phyloP scores from a whole-genome alignment of 1,139 yeast genomes.

The Pichia sp. region DNA sequence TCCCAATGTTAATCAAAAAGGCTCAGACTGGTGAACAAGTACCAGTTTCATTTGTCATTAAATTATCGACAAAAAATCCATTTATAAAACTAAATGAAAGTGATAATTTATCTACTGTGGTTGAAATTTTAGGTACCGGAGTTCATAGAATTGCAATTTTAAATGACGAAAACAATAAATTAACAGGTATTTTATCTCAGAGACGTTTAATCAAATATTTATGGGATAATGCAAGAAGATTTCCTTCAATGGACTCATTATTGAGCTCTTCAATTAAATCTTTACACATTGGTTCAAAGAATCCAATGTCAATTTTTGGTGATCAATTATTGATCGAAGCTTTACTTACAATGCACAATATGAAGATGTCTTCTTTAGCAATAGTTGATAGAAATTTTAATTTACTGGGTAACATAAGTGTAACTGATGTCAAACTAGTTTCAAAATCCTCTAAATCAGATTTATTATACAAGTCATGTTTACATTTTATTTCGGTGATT shows the following conservation, averaged over 20 bases:
- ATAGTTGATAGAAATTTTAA: conserved; percentile 77
- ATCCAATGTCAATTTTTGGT: conserved; percentile 73
- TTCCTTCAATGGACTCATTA: conserved; percentile 69
- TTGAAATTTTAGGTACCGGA: conserved; percentile 82
- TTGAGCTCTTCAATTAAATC: conserved; percentile 61
- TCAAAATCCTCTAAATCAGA: conserved; percentile 81
- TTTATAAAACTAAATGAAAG: conserved; percentile 65
- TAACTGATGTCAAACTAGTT: conserved; percentile 85
- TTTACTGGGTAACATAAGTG: conserved; percentile 84
- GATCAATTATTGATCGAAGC: conserved; percentile 87
- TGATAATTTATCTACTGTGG: conserved; percentile 63
- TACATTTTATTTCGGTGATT: conserved; percentile 81
- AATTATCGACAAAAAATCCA: conserved; percentile 79
- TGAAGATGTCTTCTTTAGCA: conserved; percentile 83
- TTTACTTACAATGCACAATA: conserved; percentile 71
- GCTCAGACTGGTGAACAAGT: conserved; percentile 65
- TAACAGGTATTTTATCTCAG: conserved; percentile 81
- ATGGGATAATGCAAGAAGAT: conserved; percentile 88
- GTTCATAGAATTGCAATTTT: conserved; percentile 88
- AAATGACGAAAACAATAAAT: conserved; percentile 32
- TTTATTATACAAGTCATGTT: conserved; percentile 69
- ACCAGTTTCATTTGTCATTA: conserved; percentile 71
- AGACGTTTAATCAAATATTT: conserved; percentile 73
- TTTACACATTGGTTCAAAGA: conserved; percentile 58
- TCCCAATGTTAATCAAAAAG: conserved; percentile 30